Base-by-base conservation (phyloP, 257 asterid species). In the Primulina huaijiensis region DNA sequence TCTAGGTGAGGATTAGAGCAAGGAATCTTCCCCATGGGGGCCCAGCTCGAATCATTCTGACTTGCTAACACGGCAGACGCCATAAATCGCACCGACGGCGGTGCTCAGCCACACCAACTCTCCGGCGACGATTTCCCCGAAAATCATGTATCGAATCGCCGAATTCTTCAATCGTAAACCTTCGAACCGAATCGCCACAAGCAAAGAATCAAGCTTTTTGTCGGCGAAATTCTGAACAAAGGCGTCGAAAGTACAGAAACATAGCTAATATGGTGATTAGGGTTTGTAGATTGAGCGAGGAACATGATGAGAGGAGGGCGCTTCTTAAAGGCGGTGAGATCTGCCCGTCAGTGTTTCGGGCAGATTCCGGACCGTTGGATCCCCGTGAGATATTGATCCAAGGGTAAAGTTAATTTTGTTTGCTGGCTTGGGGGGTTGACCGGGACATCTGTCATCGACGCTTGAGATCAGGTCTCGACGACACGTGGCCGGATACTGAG, bases 271-370 rank as follows among this genome's bases (percentile, higher is more conserved):
- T n/a, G 57, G 69, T 67, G 77, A 70, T 72, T 77, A 84, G 91
- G 92, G 92, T 83, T 88, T 76, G 88, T 71, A 64, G 76, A 79
- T 74, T 88, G 97, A 80, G 98, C 90, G 96, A 85, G 82, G 82
- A 83, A 65, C 30, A 74, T 60, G 74, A 74, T 78, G 82, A 81
- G 75, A 73, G 78, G 60, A 76, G 81, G 69, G 80, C 79, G 79
- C 84, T 23, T 88, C 96, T 92, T 92, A 90, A 88, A 88, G 98
- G 95, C 88, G 82, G 71, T 64, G 83, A 80, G 96, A 92, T 90
- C 96, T 89, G 86, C 95, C 98, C 98, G 87, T 12, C 29, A 0
- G 2, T 61, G 71, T 21, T 23, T 59, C 84, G 98, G 98, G 98
- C 96, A 89, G 85, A 1, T 17, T 63, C 3, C 31, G 40, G 56